A percentile compares a stretch with the other conserved stretches of the same genome.
Evolutionary conservation across 2,329 filamentous ascomycete species (phyloP).

Genomic region (Trichoderma asperellum): DNA sequence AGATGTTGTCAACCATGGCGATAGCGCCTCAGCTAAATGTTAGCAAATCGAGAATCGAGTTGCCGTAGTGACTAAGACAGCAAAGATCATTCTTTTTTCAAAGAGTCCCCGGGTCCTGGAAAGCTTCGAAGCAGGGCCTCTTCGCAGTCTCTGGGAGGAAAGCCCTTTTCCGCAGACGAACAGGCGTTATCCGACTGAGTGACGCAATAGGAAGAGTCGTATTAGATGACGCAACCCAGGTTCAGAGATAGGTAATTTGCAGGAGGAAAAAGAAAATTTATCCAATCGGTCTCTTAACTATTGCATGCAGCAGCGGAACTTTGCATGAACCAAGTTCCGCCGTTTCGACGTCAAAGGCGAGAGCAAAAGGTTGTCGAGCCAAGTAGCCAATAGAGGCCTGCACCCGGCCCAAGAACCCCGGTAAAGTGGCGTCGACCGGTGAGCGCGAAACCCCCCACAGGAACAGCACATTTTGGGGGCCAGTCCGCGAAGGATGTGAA

Average conservation of each 20-base stretch:
- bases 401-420: neutral
- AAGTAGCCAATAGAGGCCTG: neutral
- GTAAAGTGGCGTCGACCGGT: conserved; percentile 2
- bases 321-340: no score
- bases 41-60: conserved; percentile 30
- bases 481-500: neutral
- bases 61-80: conserved; percentile 5
- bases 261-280: no score
- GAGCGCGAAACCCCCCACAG: neutral
- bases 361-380: no score
- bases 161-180: no score
- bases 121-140: neutral
- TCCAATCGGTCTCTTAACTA: no score
- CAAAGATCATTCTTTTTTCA: conserved; percentile 24
- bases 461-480: neutral
- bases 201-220: no score
- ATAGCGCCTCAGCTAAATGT: conserved; percentile 30
- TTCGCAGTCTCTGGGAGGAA: neutral
- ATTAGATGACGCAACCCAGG: no score
- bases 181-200: no score
- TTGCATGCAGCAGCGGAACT: no score
- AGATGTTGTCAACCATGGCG: conserved; percentile 36
- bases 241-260: no score
- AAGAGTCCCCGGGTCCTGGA: neutral
- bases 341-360: no score